These are phyloP conservation scores for Pholiota adiposa DNA, from an alignment of 1,284 basidiomycete species.

Conservation along the genomic window DNA sequence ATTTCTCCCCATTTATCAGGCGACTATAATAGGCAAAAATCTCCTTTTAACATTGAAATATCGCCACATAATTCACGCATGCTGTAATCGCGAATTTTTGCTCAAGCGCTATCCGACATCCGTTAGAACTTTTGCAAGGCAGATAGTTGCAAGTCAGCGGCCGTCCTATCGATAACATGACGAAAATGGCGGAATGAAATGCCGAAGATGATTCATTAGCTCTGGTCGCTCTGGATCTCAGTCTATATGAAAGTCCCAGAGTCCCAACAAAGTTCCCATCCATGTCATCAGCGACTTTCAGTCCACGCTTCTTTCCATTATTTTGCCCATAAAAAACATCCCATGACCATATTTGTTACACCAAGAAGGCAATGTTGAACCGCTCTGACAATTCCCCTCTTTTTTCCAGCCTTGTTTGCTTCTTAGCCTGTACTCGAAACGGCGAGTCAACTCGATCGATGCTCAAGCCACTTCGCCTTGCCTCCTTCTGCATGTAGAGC, in stretches of 20 bases:
- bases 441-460: neutral
- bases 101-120: no score
- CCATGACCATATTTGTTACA: neutral
- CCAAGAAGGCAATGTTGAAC: neutral
- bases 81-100: no score
- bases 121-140: no score
- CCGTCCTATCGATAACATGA: no score
- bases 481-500: neutral
- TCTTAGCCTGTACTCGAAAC: neutral
- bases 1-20: neutral
- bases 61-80: no score
- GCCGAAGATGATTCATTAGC: neutral
- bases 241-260: neutral
- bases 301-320: neutral
- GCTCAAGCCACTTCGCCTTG: neutral
- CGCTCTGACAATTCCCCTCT: neutral
- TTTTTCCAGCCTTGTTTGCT: neutral
- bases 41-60: neutral
- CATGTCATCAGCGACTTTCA: neutral
- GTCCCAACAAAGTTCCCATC: neutral
- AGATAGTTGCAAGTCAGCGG: no score
- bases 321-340: neutral
- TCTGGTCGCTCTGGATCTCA: neutral
- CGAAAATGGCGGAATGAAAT: neutral
- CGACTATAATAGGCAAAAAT: neutral